Evolutionary conservation across 2,329 filamentous ascomycete genomes (phyloP).

Genomic region (Metarhizium sp.): DNA sequence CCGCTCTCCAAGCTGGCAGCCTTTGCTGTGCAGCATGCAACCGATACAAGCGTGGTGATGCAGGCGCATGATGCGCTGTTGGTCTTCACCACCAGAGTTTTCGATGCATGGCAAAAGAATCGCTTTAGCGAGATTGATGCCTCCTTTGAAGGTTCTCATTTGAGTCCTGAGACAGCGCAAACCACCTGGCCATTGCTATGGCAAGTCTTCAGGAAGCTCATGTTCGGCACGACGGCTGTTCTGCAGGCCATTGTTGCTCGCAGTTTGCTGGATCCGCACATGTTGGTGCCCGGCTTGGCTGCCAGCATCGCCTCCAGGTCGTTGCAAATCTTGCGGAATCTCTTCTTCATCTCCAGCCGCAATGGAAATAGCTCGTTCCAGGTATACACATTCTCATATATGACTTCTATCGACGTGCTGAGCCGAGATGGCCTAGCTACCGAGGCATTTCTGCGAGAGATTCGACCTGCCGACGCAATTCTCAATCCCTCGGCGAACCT

Average conservation of each 20-base stretch:
- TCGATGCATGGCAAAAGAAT: conserved; percentile 65
- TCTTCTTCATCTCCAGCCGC: conserved; percentile 74
- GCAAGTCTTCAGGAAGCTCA: conserved; percentile 62
- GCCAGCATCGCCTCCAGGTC: conserved; percentile 61
- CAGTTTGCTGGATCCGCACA: conserved; percentile 39
- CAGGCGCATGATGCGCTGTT: conserved; percentile 51
- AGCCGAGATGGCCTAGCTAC: conserved; percentile 58
- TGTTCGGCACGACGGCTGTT: conserved; percentile 68
- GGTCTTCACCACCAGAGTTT: conserved; percentile 55
- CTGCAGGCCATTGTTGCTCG: conserved; percentile 67
- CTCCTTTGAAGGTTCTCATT: conserved; percentile 51
- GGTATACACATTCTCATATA: conserved; percentile 74
- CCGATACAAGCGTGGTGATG: conserved; percentile 35
- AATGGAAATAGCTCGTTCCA: conserved; percentile 68
- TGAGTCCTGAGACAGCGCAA: conserved; percentile 56
- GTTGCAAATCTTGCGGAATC: conserved; percentile 63
- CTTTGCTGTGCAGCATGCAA: conserved; percentile 51
- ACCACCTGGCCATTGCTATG: conserved; percentile 64
- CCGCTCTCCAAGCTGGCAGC: conserved; percentile 56
- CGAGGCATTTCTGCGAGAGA: conserved; percentile 56
- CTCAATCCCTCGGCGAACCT: conserved; percentile 27
- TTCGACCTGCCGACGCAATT: conserved; percentile 35
- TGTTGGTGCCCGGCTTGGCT: conserved; percentile 37
- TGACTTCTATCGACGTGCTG: conserved; percentile 74
- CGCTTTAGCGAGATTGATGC: conserved; percentile 65